Conservation (phyloP, 2,329 filamentous ascomycete genomes). For the Monosporascus ibericus region DNA sequence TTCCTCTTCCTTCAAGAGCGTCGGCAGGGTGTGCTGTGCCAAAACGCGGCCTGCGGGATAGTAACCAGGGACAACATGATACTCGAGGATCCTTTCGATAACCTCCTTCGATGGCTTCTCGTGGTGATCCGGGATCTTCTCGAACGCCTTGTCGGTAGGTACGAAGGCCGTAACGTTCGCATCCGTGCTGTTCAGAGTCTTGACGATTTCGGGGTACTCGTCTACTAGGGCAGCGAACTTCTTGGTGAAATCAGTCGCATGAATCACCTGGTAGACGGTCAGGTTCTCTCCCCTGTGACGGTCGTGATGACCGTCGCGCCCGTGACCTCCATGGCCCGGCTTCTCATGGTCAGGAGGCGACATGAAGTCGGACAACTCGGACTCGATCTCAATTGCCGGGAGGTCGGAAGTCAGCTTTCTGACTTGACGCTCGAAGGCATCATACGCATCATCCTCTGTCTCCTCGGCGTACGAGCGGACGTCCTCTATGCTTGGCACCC, state of each 20-base stretch:
- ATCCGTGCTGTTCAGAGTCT: slow-evolving; percentile 66
- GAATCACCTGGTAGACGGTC: slow-evolving; percentile 77
- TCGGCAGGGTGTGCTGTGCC: slow-evolving; percentile 67
- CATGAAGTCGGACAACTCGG: slow-evolving; percentile 15
- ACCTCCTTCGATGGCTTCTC: slow-evolving; percentile 63
- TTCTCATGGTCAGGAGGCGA: slow-evolving; percentile 2
- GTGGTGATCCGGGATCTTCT: slow-evolving; percentile 45
- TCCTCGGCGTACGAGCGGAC: slow-evolving; percentile 10
- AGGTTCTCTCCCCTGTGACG: slow-evolving; percentile 45
- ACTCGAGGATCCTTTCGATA: slow-evolving; percentile 62
- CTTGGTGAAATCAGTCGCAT: slow-evolving; percentile 68
- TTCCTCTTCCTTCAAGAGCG: slow-evolving; percentile 49
- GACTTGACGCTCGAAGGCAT: slow-evolving; percentile 12
- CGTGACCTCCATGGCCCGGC: slow-evolving; percentile 4
- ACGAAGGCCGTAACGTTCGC: slow-evolving; percentile 77
- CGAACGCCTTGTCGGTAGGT: slow-evolving; percentile 71
- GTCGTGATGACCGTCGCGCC: slow-evolving; percentile 17
- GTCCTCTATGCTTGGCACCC: slow-evolving; percentile 8
- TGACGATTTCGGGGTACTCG: slow-evolving; percentile 64
- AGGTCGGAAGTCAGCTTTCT: slow-evolving; percentile 10
- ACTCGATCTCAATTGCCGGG: slow-evolving; percentile 6
- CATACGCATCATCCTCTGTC: slow-evolving; percentile 6
- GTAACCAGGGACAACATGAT: slow-evolving; percentile 66
- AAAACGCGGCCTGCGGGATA: slow-evolving; percentile 64
- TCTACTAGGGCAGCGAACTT: slow-evolving; percentile 72